phyloP scores from a whole-genome alignment of 768 basidiomycete genomes.

The Trametes punicea region DNA sequence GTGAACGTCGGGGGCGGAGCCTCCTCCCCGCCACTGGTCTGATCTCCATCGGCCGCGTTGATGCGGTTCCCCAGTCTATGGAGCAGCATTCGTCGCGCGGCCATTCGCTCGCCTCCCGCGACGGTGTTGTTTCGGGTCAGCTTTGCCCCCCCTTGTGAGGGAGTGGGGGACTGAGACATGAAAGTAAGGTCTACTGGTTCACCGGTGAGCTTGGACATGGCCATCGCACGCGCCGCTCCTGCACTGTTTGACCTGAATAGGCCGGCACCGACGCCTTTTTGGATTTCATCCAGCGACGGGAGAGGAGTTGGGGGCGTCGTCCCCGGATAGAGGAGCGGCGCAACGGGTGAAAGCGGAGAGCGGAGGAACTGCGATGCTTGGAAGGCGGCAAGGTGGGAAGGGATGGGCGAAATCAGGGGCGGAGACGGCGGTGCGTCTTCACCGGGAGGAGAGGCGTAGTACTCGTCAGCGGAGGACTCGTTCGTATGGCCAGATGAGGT shows the following conservation, averaged over 20 bases:
- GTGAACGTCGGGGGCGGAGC: slow-evolving; percentile 32
- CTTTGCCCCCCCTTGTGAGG: slow-evolving; percentile 44
- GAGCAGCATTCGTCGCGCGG: slow-evolving; percentile 66
- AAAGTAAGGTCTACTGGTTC: slow-evolving; percentile 57
- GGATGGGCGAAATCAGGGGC: slow-evolving; percentile 52
- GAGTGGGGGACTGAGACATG: slow-evolving; percentile 39
- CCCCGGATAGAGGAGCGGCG: slow-evolving; percentile 59
- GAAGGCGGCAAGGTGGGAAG: slow-evolving; percentile 47
- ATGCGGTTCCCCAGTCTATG: slow-evolving; percentile 55
- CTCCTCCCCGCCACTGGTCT: slow-evolving; percentile 35
- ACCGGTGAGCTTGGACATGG: slow-evolving; percentile 84
- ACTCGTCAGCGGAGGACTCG: slow-evolving; percentile 69
- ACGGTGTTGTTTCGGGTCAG: slow-evolving; percentile 72
- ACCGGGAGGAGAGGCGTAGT: slow-evolving; percentile 18
- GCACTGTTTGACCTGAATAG: slow-evolving; percentile 90
- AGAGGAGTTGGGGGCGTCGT: slow-evolving; percentile 65
- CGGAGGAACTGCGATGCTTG: slow-evolving; percentile 41
- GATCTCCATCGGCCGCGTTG: slow-evolving; percentile 61
- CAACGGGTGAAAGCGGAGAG: slow-evolving; percentile 43
- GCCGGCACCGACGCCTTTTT: slow-evolving; percentile 44
- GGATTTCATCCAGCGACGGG: slow-evolving; percentile 76
- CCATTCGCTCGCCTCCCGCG: slow-evolving; percentile 74
- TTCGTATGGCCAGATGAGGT: slow-evolving; percentile 40
- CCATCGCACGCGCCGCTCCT: slow-evolving; percentile 64
- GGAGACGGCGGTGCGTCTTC: slow-evolving; percentile 41